A percentile compares a stretch with the other conserved stretches of the same genome.
Conservation (phyloP, 495 filamentous ascomycete species). For the Penicillium samsonianum region DNA sequence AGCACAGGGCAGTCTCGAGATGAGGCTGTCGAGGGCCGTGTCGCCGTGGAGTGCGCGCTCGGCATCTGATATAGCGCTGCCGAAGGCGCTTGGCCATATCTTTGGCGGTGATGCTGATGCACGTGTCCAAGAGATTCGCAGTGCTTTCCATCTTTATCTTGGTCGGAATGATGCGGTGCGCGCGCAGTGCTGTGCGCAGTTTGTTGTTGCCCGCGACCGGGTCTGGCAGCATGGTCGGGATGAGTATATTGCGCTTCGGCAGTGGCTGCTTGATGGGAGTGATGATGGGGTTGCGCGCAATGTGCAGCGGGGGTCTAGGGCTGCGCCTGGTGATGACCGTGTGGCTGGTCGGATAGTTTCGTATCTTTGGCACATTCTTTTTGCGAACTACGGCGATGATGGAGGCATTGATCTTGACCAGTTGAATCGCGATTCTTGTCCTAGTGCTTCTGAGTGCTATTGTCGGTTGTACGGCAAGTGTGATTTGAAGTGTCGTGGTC, state of each 20-base stretch:
- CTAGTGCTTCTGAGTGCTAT: constrained; percentile 44
- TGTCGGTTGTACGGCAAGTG: constrained; percentile 48
- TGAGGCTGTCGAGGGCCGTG: constrained; percentile 34
- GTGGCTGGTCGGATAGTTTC: constrained; percentile 44
- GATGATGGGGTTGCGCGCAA: constrained; percentile 9
- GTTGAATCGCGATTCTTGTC: constrained; percentile 42
- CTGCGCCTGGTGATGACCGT: constrained; percentile 40
- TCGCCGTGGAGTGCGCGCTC: constrained; percentile 44
- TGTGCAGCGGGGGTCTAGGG: constrained; percentile 12
- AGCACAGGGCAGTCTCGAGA: constrained; percentile 43
- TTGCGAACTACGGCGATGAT: constrained; percentile 29
- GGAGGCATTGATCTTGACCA: constrained; percentile 45
- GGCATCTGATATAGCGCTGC: constrained; percentile 40
- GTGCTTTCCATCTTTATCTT: constrained; percentile 15
- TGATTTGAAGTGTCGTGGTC: constrained; percentile 30
- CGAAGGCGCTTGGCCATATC: constrained; percentile 32
- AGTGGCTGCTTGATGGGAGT: constrained; percentile 45
- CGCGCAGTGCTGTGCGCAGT: constrained; percentile 50
- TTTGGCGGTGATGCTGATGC: constrained; percentile 30
- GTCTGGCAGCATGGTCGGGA: constrained; percentile 38
- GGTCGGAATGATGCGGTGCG: constrained; percentile 38
- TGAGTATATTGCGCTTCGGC: constrained; percentile 45
- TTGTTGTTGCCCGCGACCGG: constrained; percentile 38
- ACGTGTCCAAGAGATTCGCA: not conserved
- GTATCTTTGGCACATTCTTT: constrained; percentile 49